Percentiles rank a stretch among this genome's conserved stretches.
phyloP scores from a whole-genome alignment of 768 basidiomycete genomes.

The Collybiopsis confluens region DNA sequence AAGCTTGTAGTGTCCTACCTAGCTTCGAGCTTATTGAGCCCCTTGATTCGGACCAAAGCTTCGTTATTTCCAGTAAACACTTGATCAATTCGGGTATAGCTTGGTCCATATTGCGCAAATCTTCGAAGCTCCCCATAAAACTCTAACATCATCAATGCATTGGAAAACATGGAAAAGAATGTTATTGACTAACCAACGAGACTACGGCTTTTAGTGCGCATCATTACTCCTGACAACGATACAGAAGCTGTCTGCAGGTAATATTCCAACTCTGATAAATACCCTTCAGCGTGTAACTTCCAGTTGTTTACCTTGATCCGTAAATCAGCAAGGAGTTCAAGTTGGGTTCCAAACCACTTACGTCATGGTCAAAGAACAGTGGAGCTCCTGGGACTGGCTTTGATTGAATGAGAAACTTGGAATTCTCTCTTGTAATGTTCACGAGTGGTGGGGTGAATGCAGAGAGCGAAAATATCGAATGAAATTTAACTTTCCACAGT shows the following conservation, averaged over 20 bases:
- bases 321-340: too few relatives aligned
- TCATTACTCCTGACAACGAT: too few relatives aligned
- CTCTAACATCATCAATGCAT: background rate
- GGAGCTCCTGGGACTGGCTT: background rate
- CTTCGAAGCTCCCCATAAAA: background rate
- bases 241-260: too few relatives aligned
- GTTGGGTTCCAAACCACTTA: background rate
- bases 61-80: conserved; percentile 9
- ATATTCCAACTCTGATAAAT: too few relatives aligned
- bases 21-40: background rate
- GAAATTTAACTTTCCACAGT: conserved; percentile 14
- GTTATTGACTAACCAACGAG: too few relatives aligned
- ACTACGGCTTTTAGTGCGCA: too few relatives aligned
- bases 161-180: too few relatives aligned
- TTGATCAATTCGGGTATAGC: background rate
- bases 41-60: conserved; percentile 18
- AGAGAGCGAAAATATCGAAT: conserved; percentile 8
- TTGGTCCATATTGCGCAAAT: conserved; percentile 1
- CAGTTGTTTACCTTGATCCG: background rate
- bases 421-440: conserved; percentile 12
- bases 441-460: conserved; percentile 17
- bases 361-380: background rate
- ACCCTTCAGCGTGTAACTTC: background rate
- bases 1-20: background rate
- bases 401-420: background rate